These are phyloP conservation scores for Paecilomyces dactylethromorphus DNA, from an alignment of 2,329 filamentous ascomycete genomes.

Conservation along the genomic window DNA sequence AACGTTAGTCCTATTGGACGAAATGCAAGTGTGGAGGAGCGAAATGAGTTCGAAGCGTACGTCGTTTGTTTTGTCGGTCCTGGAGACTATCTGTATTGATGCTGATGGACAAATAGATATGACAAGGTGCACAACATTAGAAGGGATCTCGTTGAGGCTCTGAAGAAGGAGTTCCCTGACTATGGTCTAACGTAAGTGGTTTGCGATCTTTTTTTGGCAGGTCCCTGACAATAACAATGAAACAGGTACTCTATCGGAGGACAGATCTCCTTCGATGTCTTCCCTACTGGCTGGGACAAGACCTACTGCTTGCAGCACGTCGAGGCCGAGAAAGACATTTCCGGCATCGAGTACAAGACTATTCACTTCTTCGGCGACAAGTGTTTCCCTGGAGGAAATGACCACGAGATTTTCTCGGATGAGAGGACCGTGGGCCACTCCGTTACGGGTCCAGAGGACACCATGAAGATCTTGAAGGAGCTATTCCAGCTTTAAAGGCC, in stretches of 20 bases:
- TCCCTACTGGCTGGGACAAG: conserved; percentile 97
- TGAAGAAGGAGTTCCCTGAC: conserved; percentile 77
- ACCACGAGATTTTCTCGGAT: conserved; percentile 89
- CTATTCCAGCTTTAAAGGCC: conserved; percentile 59
- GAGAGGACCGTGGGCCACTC: conserved; percentile 75
- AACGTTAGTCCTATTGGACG: conserved; percentile 62
- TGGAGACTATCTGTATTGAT: not conserved
- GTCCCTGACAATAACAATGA: not conserved
- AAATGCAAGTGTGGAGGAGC: conserved; percentile 75
- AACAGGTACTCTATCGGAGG: conserved; percentile 84
- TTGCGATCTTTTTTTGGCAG: conserved; percentile 1
- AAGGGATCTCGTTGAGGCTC: conserved; percentile 64
- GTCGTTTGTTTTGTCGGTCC: conserved; percentile 8
- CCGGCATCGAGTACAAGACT: conserved; percentile 61
- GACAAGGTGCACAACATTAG: conserved; percentile 74
- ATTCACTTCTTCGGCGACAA: conserved; percentile 99
- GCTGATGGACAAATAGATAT: conserved; percentile 40
- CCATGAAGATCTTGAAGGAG: conserved; percentile 70
- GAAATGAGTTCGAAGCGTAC: conserved; percentile 67
- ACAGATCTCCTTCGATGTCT: conserved; percentile 97
- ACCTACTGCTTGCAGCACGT: conserved; percentile 90
- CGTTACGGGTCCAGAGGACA: conserved; percentile 77
- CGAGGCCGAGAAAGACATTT: conserved; percentile 69
- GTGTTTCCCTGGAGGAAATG: conserved; percentile 83
- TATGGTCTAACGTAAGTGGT: conserved; percentile 70